phyloP scores from a whole-genome alignment of 2,329 filamentous ascomycete species.

The Cryphonectria radicalis region DNA sequence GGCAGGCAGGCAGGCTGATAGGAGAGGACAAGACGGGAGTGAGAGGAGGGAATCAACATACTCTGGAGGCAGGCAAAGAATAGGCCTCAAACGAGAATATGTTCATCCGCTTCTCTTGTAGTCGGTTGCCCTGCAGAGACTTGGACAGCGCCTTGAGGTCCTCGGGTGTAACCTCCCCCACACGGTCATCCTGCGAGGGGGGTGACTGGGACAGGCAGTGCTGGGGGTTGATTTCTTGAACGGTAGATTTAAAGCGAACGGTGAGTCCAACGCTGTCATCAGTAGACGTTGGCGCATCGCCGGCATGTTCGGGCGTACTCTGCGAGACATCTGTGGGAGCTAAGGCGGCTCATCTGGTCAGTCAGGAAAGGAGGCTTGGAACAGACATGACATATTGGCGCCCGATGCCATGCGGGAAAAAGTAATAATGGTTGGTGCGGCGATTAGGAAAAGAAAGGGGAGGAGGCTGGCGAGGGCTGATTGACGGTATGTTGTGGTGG shows the following conservation, averaged over 20 bases:
- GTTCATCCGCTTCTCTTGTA: slow-evolving; percentile 83
- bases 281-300: slow-evolving; percentile 34
- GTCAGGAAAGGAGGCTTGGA: slow-evolving; percentile 8
- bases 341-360: slow-evolving; percentile 13
- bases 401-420: background rate
- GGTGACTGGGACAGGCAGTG: slow-evolving; percentile 36
- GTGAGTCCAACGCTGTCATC: slow-evolving; percentile 46
- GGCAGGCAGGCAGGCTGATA: slow-evolving; percentile 30
- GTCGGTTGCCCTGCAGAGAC: slow-evolving; percentile 71
- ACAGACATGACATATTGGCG: background rate
- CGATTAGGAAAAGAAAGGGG: too few relatives aligned
- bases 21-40: slow-evolving; percentile 27
- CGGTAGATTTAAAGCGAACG: slow-evolving; percentile 73
- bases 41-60: slow-evolving; percentile 53
- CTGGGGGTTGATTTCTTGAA: slow-evolving; percentile 69
- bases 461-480: background rate
- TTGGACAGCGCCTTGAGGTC: slow-evolving; percentile 74
- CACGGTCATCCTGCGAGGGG: slow-evolving; percentile 25
- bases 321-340: slow-evolving; percentile 10
- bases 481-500: background rate
- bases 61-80: slow-evolving; percentile 82
- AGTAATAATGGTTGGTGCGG: background rate
- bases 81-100: slow-evolving; percentile 90
- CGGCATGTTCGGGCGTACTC: slow-evolving; percentile 21
- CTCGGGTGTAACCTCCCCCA: slow-evolving; percentile 54